phyloP scores from a whole-genome alignment of 495 filamentous ascomycete species.

The Aspergillus asperescens region DNA sequence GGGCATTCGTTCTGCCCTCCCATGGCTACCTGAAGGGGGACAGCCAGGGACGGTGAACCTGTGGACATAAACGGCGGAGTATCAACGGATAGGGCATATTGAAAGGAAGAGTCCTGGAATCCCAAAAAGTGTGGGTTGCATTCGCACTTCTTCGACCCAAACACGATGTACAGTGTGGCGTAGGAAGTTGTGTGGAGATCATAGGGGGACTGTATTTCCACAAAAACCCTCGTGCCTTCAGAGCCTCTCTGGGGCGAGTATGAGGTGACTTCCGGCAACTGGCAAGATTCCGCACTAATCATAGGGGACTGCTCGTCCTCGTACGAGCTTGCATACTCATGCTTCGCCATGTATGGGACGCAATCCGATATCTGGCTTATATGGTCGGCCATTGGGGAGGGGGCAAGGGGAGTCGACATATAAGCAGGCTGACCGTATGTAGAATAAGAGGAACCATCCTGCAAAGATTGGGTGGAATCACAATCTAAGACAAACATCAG shows the following conservation, averaged over 20 bases:
- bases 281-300: slow-evolving; percentile 27
- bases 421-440: slow-evolving; percentile 41
- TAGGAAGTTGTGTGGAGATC: slow-evolving; percentile 58
- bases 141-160: slow-evolving; percentile 64
- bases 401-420: slow-evolving; percentile 41
- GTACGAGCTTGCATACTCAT: slow-evolving; percentile 42
- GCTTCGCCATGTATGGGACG: slow-evolving; percentile 40
- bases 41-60: slow-evolving; percentile 57
- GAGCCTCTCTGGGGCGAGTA: slow-evolving; percentile 63
- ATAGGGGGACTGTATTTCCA: slow-evolving; percentile 69
- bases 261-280: slow-evolving; percentile 56
- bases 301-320: slow-evolving; percentile 42
- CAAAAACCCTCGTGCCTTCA: slow-evolving; percentile 61
- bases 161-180: slow-evolving; percentile 60
- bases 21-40: slow-evolving; percentile 68
- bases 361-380: slow-evolving; percentile 42
- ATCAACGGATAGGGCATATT: slow-evolving; percentile 67
- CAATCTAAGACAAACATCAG: slow-evolving; percentile 31
- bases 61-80: slow-evolving; percentile 67
- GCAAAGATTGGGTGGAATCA: slow-evolving; percentile 40
- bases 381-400: slow-evolving; percentile 44
- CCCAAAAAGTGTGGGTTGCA: slow-evolving; percentile 58
- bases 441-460: slow-evolving; percentile 42
- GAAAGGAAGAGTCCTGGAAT: slow-evolving; percentile 51
- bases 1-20: slow-evolving; percentile 60